Base-by-base conservation (phyloP, 2,329 filamentous ascomycete species). In the Apiospora aurea region DNA sequence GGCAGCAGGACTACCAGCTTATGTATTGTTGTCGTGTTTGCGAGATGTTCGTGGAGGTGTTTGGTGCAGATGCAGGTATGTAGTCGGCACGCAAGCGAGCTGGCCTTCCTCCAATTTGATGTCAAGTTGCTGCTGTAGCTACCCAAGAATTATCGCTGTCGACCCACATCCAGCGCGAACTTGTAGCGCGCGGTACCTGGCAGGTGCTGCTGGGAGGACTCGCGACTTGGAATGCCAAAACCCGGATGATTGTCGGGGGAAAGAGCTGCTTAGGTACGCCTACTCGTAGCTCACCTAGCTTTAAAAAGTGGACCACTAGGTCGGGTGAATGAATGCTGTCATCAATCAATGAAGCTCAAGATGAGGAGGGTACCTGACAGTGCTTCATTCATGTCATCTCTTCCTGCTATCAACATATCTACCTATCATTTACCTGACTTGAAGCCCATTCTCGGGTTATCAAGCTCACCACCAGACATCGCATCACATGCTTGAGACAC, bases 71-170 rank as follows among this genome's bases (percentile, higher is more conserved):
- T 16, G 21, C 21, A 24, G 34, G 41, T 43, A 43, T n/a, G 51
- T 53, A 16, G 51, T 53, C 51, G 51, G 51, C 51, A n/a, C 10
- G 51, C 51, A 34, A 57, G 51, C 26, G 14, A 57, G 53, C 53
- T 61, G 34, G 26, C 53, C 38, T 61, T 61, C 26, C 16, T 61
- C 53, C 53, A 61, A 57, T 57, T 57, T 29, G 8, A 57, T 57
- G 51, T 57, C 51, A 57, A 61, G 53, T 61, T 61, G 53, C 53
- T 53, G 61, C 29, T 44, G 66, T 68, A 68, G 66, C 66, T 68
- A 46, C 44, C 66, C 41, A 44, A 47, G 44, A 68, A 47, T 61
- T 61, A 38, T 64, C 10, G 57, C 57, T 64, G 57, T 21, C 41
- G 57, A 64, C 57, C 57, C 57, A 64, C 57, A n/a, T 64, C 4